phyloP scores from a whole-genome alignment of 2,329 filamentous ascomycete species.

The Cordyceps militaris region DNA sequence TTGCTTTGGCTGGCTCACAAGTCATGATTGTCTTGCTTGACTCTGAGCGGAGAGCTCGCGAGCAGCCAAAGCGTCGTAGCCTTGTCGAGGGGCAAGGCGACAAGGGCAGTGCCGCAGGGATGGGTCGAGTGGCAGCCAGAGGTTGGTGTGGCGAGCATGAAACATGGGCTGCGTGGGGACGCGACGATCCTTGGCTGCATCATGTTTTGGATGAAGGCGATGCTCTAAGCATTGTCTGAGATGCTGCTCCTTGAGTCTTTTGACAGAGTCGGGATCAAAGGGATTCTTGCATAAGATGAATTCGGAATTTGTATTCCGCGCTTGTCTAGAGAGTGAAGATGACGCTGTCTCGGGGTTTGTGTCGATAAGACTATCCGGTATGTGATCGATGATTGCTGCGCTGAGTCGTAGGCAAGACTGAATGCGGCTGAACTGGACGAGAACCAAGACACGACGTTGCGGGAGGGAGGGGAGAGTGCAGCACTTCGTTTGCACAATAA shows the following conservation, averaged over 20 bases:
- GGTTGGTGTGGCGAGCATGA: conserved; percentile 6
- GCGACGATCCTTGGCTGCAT: conserved; percentile 6
- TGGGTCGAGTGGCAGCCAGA: not conserved
- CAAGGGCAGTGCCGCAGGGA: not conserved
- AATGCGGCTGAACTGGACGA: not conserved
- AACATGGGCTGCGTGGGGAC: conserved; percentile 11
- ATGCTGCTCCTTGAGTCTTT: not conserved
- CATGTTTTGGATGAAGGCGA: conserved; percentile 8
- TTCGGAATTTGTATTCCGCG: not conserved
- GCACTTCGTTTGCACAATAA: not conserved
- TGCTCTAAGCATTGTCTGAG: not conserved
- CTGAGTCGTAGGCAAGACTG: not conserved
- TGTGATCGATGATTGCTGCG: not conserved
- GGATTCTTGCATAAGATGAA: not conserved
- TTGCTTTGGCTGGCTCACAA: not conserved
- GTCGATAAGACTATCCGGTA: not conserved
- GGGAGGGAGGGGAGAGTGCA: not conserved
- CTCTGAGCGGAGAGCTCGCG: not conserved
- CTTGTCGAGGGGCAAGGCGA: not conserved
- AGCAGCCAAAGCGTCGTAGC: not conserved
- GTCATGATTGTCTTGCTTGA: not conserved
- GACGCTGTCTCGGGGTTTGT: not conserved
- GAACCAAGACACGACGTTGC: too few species aligned
- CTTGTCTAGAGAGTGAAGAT: not conserved
- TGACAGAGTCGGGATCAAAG: not conserved